A percentile compares a stretch with the other conserved stretches of the same genome.
These are phyloP conservation scores for Rehmannia glutinosa DNA, from an alignment of 257 asterid genomes.

Conservation along the genomic window DNA sequence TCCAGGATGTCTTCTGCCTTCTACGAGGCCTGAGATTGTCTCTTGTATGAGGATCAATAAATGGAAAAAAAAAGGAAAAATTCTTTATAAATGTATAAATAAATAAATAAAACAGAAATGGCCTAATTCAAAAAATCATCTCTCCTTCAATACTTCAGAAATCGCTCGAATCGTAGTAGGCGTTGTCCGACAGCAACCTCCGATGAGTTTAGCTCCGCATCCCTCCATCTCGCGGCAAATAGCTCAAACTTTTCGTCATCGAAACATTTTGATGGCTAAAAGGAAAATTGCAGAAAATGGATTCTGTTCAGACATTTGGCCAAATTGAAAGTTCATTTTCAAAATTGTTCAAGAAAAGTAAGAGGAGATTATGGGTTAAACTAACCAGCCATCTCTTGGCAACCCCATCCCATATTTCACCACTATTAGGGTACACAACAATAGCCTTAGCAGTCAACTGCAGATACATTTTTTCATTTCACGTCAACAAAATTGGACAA, in stretches of 20 bases:
- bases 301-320: background rate
- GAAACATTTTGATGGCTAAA: constrained; percentile 66
- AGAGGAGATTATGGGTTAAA: background rate
- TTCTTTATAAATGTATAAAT: too few relatives aligned
- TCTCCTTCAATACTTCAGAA: constrained; percentile 52
- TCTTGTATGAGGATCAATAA: too few relatives aligned
- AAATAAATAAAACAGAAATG: too few relatives aligned
- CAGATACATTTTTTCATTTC: background rate
- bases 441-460: constrained; percentile 68
- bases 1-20: too few relatives aligned
- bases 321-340: background rate
- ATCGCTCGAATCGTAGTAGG: constrained; percentile 56
- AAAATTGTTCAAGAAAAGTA: background rate
- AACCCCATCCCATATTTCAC: constrained; percentile 76
- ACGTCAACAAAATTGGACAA: background rate
- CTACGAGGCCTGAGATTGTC: too few relatives aligned
- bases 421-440: constrained; percentile 77
- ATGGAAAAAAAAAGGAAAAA: too few relatives aligned
- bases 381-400: constrained; percentile 79
- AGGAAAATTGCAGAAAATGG: background rate
- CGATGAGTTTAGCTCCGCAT: constrained; percentile 76
- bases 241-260: constrained; percentile 59
- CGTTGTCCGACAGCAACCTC: constrained; percentile 82
- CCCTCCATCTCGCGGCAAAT: constrained; percentile 60
- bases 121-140: background rate